Conservation (phyloP, 441 rosid species). For the Euphorbia celastroides region DNA sequence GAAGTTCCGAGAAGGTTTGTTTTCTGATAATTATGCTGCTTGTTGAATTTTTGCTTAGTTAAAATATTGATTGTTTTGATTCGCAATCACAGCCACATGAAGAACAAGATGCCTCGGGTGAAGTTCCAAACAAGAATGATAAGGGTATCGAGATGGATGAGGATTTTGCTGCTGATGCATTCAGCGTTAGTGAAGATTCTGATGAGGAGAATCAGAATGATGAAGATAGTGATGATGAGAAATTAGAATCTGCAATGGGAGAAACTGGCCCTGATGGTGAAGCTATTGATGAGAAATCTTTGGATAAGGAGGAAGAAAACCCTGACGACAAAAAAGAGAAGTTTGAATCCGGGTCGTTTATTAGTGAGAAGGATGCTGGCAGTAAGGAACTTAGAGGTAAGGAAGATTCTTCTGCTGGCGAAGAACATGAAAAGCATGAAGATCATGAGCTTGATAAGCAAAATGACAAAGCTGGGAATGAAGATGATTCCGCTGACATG, state of each 20-base stretch:
- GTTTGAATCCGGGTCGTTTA: conserved; percentile 76
- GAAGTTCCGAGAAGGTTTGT: conserved; percentile 63
- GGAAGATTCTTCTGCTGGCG: conserved; percentile 56
- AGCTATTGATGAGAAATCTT: conserved; percentile 69
- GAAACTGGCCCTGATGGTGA: conserved; percentile 73
- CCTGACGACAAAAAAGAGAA: conserved; percentile 50
- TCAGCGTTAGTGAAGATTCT: conserved; percentile 78
- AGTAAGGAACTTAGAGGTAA: conserved; percentile 80
- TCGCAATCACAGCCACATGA: conserved; percentile 48
- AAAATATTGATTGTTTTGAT: conserved; percentile 15
- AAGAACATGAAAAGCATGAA: conserved; percentile 41
- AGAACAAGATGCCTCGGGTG: conserved; percentile 58
- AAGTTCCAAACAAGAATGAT: conserved; percentile 53
- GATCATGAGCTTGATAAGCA: conserved; percentile 39
- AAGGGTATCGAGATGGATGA: conserved; percentile 96
- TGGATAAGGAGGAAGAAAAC: conserved; percentile 64
- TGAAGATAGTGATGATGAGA: conserved; percentile 53
- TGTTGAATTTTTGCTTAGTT: not conserved
- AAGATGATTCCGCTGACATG: conserved; percentile 42
- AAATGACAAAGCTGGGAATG: conserved; percentile 38
- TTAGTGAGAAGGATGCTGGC: conserved; percentile 47
- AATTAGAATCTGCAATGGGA: conserved; percentile 76
- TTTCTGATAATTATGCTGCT: not conserved
- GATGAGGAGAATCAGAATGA: conserved; percentile 49
- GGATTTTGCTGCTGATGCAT: conserved; percentile 69